Conservation (phyloP, 371 early-diverging fungal genomes). For the Blakeslea trispora region DNA sequence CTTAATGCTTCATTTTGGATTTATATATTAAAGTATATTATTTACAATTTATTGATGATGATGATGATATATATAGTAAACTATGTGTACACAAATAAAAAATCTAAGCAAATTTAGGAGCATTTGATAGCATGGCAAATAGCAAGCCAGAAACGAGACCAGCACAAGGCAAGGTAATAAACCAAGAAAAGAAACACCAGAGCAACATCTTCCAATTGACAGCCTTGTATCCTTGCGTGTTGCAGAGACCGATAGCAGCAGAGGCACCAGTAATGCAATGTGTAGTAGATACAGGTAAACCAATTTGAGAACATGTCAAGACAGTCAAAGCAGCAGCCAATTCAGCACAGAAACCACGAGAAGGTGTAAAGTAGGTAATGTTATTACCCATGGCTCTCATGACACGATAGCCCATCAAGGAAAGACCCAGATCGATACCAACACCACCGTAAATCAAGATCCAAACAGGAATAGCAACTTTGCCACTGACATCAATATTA, state of each 20-base stretch:
- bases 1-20: too few relatives aligned
- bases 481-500: constrained; percentile 47
- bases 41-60: too few relatives aligned
- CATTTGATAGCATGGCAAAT: constrained; percentile 63
- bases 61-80: too few relatives aligned
- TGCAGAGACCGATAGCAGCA: constrained; percentile 79
- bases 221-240: constrained; percentile 62
- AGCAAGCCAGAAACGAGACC: constrained; percentile 69
- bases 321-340: constrained; percentile 83
- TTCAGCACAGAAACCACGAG: constrained; percentile 85
- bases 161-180: constrained; percentile 80
- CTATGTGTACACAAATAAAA: too few relatives aligned
- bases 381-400: constrained; percentile 84
- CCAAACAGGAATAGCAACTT: constrained; percentile 73
- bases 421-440: constrained; percentile 81
- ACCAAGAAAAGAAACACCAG: constrained; percentile 75
- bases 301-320: constrained; percentile 81
- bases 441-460: constrained; percentile 78
- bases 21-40: too few relatives aligned
- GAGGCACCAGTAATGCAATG: constrained; percentile 91
- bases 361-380: constrained; percentile 84
- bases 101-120: constrained; percentile 39
- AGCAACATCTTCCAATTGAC: constrained; percentile 83
- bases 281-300: constrained; percentile 86
- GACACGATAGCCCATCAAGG: constrained; percentile 70